Conservation (phyloP, 257 asterid genomes). For the Schizonepeta tenuifolia region DNA sequence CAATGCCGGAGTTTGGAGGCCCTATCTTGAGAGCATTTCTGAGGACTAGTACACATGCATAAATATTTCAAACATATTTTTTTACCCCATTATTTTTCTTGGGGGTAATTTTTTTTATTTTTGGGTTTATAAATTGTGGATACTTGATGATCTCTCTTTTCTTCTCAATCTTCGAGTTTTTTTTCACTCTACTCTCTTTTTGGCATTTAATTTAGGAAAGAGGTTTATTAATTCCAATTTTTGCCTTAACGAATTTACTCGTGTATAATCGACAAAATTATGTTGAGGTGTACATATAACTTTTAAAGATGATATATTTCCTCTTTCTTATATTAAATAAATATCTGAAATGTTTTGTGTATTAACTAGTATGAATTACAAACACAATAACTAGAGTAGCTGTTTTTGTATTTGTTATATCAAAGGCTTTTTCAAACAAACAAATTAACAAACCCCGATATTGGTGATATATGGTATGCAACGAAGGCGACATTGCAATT, state of each 20-base stretch:
- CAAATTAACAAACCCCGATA: not conserved
- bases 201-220: conserved; percentile 15
- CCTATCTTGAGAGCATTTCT: conserved; percentile 37
- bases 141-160: conserved; percentile 18
- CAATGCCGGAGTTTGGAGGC: conserved; percentile 39
- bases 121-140: conserved; percentile 30
- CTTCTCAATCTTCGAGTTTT: not conserved
- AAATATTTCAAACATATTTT: conserved; percentile 18
- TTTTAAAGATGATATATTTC: conserved; percentile 22
- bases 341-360: not conserved
- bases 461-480: not conserved
- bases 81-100: conserved; percentile 17
- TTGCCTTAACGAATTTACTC: conserved; percentile 26
- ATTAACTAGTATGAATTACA: not conserved
- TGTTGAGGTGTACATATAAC: conserved; percentile 31
- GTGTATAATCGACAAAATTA: not conserved
- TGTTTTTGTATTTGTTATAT: not conserved
- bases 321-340: conserved; percentile 6
- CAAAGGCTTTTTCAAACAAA: not conserved
- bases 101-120: not conserved
- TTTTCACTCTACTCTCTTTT: not conserved
- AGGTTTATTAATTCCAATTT: conserved; percentile 23
- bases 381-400: not conserved
- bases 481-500: not conserved
- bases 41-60: conserved; percentile 26